Evolutionary conservation across 1,284 basidiomycete genomes (phyloP), one percentile per base, ranked within the genome.

Genomic region (Ceratobasidium papillatum): DNA sequence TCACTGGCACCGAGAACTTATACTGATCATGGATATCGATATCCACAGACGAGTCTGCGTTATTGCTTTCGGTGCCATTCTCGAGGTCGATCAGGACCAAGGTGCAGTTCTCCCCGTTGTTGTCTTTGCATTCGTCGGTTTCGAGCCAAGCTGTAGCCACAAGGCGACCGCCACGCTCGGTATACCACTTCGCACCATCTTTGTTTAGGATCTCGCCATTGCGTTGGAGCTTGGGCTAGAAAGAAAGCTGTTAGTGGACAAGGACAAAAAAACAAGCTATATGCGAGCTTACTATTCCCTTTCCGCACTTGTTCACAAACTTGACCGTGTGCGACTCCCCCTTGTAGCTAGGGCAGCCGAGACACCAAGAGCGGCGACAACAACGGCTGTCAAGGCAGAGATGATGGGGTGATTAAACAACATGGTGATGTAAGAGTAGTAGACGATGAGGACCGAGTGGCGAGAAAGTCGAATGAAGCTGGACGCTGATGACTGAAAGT

Each of bases 191-290:
- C 32, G 30, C 14, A 30, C 32, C 56, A 3, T 30, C 19, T 9
- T 36, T 38, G 56, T 25, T 32, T 8, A 59, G 56, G 14, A 59
- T 59, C 34, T 59, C 36, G 9, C 56, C 56, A 14, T 59, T 59
- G 14, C 56, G 56, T 30, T 59, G 56, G 56, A 38, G 56, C 56
- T 59, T 25, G 32, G 56, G 56, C 56, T 59, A n/a, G 34, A 59
- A 38, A 9, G 11, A 25, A 41, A n/a, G 30, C 1, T 12, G 14
- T 36, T 38, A n/a, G 56, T 8, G 32, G 9, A 7, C 7, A 41
- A n/a, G 22, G 32, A 17, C 12, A 19, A 9, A 38, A 17, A 32
- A 17, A 9, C 19, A 17, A 19, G 8, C 14, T 38, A 2, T 17
- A 36, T 2, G 5, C 4, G 9, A 25, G 14, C 56, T 59, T 30